Conservation (phyloP, 345 rosid genomes). For the Eutrema japonicum region DNA sequence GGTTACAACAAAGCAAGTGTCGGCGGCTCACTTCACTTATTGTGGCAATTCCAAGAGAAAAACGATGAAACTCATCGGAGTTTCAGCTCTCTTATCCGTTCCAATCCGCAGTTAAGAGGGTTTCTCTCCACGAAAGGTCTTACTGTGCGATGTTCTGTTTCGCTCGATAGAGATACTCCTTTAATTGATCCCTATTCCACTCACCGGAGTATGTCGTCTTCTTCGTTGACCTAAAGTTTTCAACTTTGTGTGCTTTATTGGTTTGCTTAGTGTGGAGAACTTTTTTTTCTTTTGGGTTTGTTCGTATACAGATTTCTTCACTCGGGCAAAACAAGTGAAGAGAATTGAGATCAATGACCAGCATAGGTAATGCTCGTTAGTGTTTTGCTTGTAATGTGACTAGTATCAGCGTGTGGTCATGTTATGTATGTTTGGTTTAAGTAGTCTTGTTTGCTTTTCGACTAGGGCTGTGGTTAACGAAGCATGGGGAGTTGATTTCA, state of each 20-base stretch:
- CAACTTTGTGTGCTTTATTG: not conserved
- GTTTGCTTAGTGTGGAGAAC: not conserved
- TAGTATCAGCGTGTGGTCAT: not conserved
- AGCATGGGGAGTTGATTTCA: not conserved
- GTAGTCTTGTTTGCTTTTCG: slow-evolving; percentile 12
- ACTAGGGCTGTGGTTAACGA: not conserved
- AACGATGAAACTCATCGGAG: slow-evolving; percentile 36
- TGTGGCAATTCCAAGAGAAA: slow-evolving; percentile 25
- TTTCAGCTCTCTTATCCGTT: slow-evolving; percentile 34
- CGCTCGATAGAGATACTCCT: slow-evolving; percentile 37
- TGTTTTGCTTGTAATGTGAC: slow-evolving; percentile 17
- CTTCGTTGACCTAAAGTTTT: not conserved
- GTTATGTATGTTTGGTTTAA: not conserved
- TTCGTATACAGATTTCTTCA: slow-evolving; percentile 60
- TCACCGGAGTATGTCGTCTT: slow-evolving; percentile 52
- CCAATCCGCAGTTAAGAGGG: slow-evolving; percentile 41
- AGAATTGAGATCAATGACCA: slow-evolving; percentile 72
- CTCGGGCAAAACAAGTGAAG: slow-evolving; percentile 73
- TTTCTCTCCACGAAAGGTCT: slow-evolving; percentile 34
- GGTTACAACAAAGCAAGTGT: slow-evolving; percentile 32
- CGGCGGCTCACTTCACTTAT: slow-evolving; percentile 37
- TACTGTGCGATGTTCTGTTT: slow-evolving; percentile 49
- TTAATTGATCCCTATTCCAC: slow-evolving; percentile 33
- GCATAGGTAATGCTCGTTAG: slow-evolving; percentile 58
- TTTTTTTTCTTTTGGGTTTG: not conserved